phyloP scores from a whole-genome alignment of 805 yeast genomes.

The Cyberlindnera bimundalis region DNA sequence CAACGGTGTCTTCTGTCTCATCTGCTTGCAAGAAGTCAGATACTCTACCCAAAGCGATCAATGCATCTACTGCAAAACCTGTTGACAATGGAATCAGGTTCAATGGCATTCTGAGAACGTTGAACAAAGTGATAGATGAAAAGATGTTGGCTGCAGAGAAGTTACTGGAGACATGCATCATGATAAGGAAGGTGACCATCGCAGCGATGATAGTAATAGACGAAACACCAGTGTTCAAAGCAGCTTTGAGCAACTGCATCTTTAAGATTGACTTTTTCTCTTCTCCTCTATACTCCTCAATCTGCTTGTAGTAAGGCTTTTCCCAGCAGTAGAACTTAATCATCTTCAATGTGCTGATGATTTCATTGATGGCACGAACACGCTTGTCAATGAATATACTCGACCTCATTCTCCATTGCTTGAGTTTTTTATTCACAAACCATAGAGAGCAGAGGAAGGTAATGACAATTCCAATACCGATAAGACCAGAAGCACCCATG shows the following conservation, averaged over 20 bases:
- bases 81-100: slow-evolving; percentile 65
- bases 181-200: slow-evolving; percentile 64
- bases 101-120: slow-evolving; percentile 54
- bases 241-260: slow-evolving; percentile 64
- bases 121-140: slow-evolving; percentile 68
- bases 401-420: slow-evolving; percentile 53
- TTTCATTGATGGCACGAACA: slow-evolving; percentile 73
- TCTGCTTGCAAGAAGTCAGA: slow-evolving; percentile 40
- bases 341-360: slow-evolving; percentile 71
- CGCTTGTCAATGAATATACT: slow-evolving; percentile 70
- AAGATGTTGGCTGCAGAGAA: slow-evolving; percentile 61
- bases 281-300: slow-evolving; percentile 50
- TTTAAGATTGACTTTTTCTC: slow-evolving; percentile 62
- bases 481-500: slow-evolving; percentile 69
- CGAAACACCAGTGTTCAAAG: slow-evolving; percentile 60
- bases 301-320: slow-evolving; percentile 59
- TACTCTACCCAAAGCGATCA: slow-evolving; percentile 53
- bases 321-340: slow-evolving; percentile 94
- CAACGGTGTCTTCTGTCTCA: slow-evolving; percentile 33
- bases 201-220: slow-evolving; percentile 51
- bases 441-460: slow-evolving; percentile 40
- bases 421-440: slow-evolving; percentile 46
- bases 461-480: slow-evolving; percentile 62
- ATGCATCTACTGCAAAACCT: slow-evolving; percentile 60
- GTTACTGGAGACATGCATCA: slow-evolving; percentile 40